Conservation (phyloP, 1,139 yeast genomes). For the Suhomyces panamericanus region DNA sequence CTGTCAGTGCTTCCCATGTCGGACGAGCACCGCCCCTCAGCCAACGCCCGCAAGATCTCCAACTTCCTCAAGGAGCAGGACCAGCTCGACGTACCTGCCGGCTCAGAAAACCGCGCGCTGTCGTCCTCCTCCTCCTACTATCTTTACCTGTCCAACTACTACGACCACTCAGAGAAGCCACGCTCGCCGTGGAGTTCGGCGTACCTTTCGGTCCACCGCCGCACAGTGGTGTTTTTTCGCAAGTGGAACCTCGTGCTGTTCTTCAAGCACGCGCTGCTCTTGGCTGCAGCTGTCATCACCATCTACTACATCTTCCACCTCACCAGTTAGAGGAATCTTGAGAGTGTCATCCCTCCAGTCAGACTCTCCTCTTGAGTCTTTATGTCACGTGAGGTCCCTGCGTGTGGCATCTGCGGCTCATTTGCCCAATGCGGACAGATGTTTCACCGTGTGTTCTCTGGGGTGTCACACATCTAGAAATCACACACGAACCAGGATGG, state of each 20-base stretch:
- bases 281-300: slow-evolving; percentile 11
- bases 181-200: not conserved
- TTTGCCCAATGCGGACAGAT: not conserved
- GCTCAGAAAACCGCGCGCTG: slow-evolving; percentile 1
- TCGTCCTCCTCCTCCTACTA: slow-evolving; percentile 13
- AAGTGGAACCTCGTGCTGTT: slow-evolving; percentile 19
- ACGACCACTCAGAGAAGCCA: not conserved
- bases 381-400: not conserved
- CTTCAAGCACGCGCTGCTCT: slow-evolving; percentile 12
- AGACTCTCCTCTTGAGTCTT: no score
- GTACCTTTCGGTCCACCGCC: not conserved
- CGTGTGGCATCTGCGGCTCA: not conserved
- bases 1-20: slow-evolving; percentile 18
- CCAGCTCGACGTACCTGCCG: slow-evolving; percentile 10
- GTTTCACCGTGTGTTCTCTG: not conserved
- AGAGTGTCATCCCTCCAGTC: no score
- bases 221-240: slow-evolving; percentile 7
- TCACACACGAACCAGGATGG: not conserved
- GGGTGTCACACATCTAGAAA: not conserved
- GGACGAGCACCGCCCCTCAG: slow-evolving; percentile 12
- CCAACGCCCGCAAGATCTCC: slow-evolving; percentile 18
- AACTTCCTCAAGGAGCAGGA: slow-evolving; percentile 22
- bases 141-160: slow-evolving; percentile 15
- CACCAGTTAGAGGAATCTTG: slow-evolving; percentile 5
- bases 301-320: slow-evolving; percentile 15